Evolutionary conservation across 2,329 filamentous ascomycete genomes (phyloP).

Genomic region (Epichloe bromicola): DNA sequence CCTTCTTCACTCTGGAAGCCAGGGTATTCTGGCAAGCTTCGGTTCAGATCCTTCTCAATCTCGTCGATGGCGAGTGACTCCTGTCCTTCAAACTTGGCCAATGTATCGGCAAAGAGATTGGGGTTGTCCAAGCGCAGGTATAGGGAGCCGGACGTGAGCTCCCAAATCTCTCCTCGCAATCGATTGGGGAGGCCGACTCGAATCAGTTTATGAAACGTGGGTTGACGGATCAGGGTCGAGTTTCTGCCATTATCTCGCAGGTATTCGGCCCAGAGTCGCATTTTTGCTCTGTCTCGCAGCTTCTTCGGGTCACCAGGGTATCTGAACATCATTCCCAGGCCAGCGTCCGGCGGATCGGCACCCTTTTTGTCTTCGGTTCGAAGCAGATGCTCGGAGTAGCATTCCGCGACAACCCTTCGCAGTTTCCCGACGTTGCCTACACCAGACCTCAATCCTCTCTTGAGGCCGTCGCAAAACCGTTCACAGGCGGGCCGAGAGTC

Average conservation of each 20-base stretch:
- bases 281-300: conserved; percentile 87
- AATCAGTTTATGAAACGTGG: conserved; percentile 95
- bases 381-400: conserved; percentile 80
- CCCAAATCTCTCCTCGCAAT: conserved; percentile 89
- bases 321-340: conserved; percentile 79
- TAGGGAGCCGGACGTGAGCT: conserved; percentile 81
- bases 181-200: conserved; percentile 89
- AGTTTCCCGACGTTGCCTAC: conserved; percentile 82
- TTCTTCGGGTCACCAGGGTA: conserved; percentile 95
- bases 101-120: conserved; percentile 68
- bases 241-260: conserved; percentile 90
- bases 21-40: conserved; percentile 91
- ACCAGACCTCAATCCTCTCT: conserved; percentile 73
- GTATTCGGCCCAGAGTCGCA: conserved; percentile 95
- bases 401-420: conserved; percentile 65
- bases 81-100: conserved; percentile 69
- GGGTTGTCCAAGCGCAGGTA: conserved; percentile 81
- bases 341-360: conserved; percentile 62
- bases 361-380: conserved; percentile 51
- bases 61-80: conserved; percentile 95
- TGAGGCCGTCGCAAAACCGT: conserved; percentile 89
- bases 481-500: conserved; percentile 84
- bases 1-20: conserved; percentile 95
- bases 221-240: conserved; percentile 80
- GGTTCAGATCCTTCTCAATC: conserved; percentile 96